These are phyloP conservation scores for Ceratocystis alfenasii DNA, from an alignment of 2,329 filamentous ascomycete species.

Conservation along the genomic window DNA sequence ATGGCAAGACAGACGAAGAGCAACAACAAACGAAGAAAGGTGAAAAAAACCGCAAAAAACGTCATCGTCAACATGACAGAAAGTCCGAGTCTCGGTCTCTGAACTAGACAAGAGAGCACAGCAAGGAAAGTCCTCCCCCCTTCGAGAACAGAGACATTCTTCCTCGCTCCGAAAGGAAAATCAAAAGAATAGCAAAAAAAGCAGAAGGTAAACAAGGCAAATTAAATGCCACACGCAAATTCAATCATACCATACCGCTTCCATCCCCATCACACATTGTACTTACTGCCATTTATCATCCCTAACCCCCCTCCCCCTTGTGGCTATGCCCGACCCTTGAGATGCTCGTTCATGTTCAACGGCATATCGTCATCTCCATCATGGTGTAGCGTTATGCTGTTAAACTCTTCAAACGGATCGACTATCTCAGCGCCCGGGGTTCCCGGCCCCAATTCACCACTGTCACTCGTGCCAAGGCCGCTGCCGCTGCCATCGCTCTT, in stretches of 20 bases:
- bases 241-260: constrained; percentile 2
- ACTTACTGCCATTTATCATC: neutral
- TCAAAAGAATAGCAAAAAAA: constrained; percentile 5
- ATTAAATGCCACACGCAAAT: neutral
- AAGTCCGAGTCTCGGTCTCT: neutral
- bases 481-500: constrained; percentile 13
- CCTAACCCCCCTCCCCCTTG: neutral
- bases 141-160: neutral
- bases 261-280: neutral
- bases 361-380: constrained; percentile 64
- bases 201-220: neutral
- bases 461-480: constrained; percentile 32
- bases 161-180: constrained; percentile 3
- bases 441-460: constrained; percentile 77
- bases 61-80: constrained; percentile 15
- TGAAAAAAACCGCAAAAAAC: constrained; percentile 23
- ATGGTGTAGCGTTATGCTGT: constrained; percentile 93
- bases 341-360: constrained; percentile 27
- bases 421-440: constrained; percentile 71
- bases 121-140: neutral
- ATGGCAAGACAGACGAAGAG: constrained; percentile 10
- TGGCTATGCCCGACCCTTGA: constrained; percentile 24
- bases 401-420: constrained; percentile 97
- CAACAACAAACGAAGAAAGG: neutral
- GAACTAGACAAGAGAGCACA: neutral